Base-by-base conservation (phyloP, 2,329 filamentous ascomycete species). In the Diaporthe longicolla region DNA sequence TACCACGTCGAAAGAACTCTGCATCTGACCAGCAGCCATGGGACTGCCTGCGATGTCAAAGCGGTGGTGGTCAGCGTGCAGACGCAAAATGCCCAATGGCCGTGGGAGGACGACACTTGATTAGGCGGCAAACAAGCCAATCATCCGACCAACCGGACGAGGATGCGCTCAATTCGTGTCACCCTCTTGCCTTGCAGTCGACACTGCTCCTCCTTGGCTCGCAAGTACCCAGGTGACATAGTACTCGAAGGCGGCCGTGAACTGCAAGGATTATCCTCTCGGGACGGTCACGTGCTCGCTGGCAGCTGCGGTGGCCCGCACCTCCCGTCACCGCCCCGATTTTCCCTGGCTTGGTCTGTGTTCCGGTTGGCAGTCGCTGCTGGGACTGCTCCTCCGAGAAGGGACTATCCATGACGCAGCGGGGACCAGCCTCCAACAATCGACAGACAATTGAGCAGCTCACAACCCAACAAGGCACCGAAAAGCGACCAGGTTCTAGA, bases 361-460 rank as follows among this genome's bases (percentile, higher is more conserved):
- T 69, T 75, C 74, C 68, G 71, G 74, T 75, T 73, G 68, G 74
- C 59, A 74, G 71, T 58, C 57, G 59, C 32, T 52, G 58, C 65
- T 73, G 59, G 52, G 17, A 73, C 48, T 61, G 57, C 9, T 55
- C 32, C 26, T 40, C 52, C 57, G 74, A 69, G 68, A 50, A 69
- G 68, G 73, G 74, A 61, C 72, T 71, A 71, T 63, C 74, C 74
- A 75, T 74, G 74, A 57, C 59, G 26, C 29, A 24, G 57, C 73
- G 63, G 73, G 63, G 73, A 72, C 55, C 37, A 43, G 72, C 55
- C 57, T 55, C 6, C 52, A 50, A 65, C 52, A 59, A 24, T 54
- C 9, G 58, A 52, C 26, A 68, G 50, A 43, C 48, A 48, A 29
- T 17, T 19, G n/a, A 40, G 48, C 45, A 40, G 29, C 52, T 19